phyloP scores from a whole-genome alignment of 1,284 basidiomycete genomes.

The Lignosus rhinocerotis region DNA sequence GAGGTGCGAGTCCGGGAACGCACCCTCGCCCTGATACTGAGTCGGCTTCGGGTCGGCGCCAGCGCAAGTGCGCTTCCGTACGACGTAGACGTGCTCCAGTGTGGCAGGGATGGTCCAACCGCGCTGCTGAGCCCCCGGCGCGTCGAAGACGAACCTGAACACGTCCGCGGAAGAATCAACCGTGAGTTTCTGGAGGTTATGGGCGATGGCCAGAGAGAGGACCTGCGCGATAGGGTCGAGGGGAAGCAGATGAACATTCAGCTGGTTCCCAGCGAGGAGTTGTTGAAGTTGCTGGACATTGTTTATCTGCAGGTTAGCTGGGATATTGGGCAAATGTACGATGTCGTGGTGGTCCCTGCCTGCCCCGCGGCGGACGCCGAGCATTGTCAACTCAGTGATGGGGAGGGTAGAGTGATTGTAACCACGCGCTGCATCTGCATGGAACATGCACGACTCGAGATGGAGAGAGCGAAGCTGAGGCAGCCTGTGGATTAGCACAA shows the following conservation, averaged over 20 bases:
- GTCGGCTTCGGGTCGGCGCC: slow-evolving; percentile 17
- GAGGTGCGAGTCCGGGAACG: slow-evolving; percentile 29
- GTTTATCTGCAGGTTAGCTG: not conserved
- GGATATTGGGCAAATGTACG: not conserved
- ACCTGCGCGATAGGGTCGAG: slow-evolving; percentile 21
- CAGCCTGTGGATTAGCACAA: slow-evolving; percentile 36
- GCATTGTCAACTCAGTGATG: slow-evolving; percentile 39
- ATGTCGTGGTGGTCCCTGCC: not conserved
- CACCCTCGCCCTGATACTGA: slow-evolving; percentile 18
- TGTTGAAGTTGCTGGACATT: slow-evolving; percentile 7
- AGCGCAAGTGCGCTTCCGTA: slow-evolving; percentile 27
- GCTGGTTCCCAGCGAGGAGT: slow-evolving; percentile 3
- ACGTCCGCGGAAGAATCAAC: slow-evolving; percentile 42
- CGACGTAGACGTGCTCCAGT: slow-evolving; percentile 38
- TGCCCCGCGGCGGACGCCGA: slow-evolving; percentile 28
- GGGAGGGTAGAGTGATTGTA: slow-evolving; percentile 35
- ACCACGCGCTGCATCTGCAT: slow-evolving; percentile 15
- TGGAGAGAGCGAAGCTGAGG: slow-evolving; percentile 35
- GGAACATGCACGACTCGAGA: slow-evolving; percentile 38
- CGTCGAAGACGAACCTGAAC: slow-evolving; percentile 34
- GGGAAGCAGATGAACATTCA: not conserved
- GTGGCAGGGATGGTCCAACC: slow-evolving; percentile 31
- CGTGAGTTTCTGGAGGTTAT: slow-evolving; percentile 36
- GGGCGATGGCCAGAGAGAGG: slow-evolving; percentile 34
- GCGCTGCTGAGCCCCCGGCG: slow-evolving; percentile 18